phyloP scores from a whole-genome alignment of 2,329 filamentous ascomycete genomes.

The Ophiocordyceps camponoti-saundersi region DNA sequence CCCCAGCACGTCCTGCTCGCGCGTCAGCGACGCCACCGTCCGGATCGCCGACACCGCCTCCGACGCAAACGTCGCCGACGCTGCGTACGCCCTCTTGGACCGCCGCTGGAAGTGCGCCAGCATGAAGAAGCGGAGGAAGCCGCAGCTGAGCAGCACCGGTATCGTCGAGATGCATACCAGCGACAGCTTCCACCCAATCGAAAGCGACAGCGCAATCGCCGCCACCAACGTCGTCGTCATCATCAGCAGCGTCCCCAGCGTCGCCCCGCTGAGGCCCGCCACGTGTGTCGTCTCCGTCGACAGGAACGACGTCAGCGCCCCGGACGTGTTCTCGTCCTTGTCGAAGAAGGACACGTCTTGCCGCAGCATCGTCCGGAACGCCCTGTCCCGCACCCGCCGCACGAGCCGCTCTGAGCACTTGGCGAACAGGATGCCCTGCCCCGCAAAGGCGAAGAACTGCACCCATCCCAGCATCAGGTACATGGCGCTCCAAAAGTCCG shows the following conservation, averaged over 20 bases:
- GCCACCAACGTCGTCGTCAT: constrained; percentile 50
- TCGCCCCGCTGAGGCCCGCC: constrained; percentile 44
- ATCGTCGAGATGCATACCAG: constrained; percentile 80
- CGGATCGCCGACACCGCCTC: constrained; percentile 60
- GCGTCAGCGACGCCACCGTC: constrained; percentile 52
- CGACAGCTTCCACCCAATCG: constrained; percentile 62
- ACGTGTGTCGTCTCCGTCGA: constrained; percentile 40
- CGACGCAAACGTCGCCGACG: constrained; percentile 58
- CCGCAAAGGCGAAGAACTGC: constrained; percentile 49
- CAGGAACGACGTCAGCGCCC: constrained; percentile 39
- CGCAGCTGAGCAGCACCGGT: constrained; percentile 41
- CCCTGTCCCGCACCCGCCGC: constrained; percentile 62
- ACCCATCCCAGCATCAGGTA: constrained; percentile 69
- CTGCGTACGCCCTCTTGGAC: constrained; percentile 45
- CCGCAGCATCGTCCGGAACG: constrained; percentile 42
- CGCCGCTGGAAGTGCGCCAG: constrained; percentile 31
- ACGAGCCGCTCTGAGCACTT: constrained; percentile 76
- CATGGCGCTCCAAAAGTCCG: constrained; percentile 80
- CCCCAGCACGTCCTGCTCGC: constrained; percentile 46
- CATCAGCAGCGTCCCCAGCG: constrained; percentile 45
- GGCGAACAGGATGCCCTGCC: constrained; percentile 33
- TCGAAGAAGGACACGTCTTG: constrained; percentile 47
- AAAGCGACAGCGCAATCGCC: constrained; percentile 48
- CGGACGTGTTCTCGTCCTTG: constrained; percentile 38
- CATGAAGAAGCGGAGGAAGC: constrained; percentile 37